These are phyloP conservation scores for Tuber calosporum DNA, from an alignment of 495 filamentous ascomycete species.

Conservation along the genomic window DNA sequence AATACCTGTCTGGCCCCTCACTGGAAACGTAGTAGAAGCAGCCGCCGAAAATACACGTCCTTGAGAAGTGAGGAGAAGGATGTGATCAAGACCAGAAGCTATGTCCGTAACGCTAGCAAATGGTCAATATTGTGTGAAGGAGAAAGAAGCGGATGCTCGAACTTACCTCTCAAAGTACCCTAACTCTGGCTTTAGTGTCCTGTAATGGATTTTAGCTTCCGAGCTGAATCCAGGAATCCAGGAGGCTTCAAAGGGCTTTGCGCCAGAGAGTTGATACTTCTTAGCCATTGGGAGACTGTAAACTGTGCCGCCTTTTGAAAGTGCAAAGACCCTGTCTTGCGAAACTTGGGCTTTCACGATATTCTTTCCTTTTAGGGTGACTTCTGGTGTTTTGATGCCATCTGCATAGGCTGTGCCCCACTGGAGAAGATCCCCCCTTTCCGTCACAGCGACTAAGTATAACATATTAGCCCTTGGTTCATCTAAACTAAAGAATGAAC, in stretches of 20 bases:
- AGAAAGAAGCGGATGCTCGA: not conserved
- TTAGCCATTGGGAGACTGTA: conserved; percentile 79
- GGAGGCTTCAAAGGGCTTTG: conserved; percentile 56
- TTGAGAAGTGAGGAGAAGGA: conserved; percentile 71
- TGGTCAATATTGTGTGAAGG: conserved; percentile 1
- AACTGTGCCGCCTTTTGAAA: conserved; percentile 68
- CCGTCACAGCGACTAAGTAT: conserved; percentile 62
- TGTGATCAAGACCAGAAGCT: conserved; percentile 72
- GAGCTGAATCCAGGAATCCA: conserved; percentile 71
- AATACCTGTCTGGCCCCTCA: conserved; percentile 77
- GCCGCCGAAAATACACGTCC: conserved; percentile 84
- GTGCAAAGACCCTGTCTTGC: conserved; percentile 70
- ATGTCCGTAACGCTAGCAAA: conserved; percentile 53
- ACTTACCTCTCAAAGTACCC: conserved; percentile 60
- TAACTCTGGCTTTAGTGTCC: conserved; percentile 61
- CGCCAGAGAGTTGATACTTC: conserved; percentile 57
- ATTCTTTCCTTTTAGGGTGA: conserved; percentile 75
- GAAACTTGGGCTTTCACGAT: conserved; percentile 65
- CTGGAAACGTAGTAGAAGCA: conserved; percentile 68
- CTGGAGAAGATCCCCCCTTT: conserved; percentile 82
- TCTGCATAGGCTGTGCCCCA: conserved; percentile 76
- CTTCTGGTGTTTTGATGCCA: conserved; percentile 52
- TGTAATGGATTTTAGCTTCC: conserved; percentile 59
- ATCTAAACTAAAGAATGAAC: conserved; percentile 3
- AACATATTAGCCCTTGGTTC: not conserved